Conservation (phyloP, 2,329 filamentous ascomycete species). For the Talaromyces sp. region DNA sequence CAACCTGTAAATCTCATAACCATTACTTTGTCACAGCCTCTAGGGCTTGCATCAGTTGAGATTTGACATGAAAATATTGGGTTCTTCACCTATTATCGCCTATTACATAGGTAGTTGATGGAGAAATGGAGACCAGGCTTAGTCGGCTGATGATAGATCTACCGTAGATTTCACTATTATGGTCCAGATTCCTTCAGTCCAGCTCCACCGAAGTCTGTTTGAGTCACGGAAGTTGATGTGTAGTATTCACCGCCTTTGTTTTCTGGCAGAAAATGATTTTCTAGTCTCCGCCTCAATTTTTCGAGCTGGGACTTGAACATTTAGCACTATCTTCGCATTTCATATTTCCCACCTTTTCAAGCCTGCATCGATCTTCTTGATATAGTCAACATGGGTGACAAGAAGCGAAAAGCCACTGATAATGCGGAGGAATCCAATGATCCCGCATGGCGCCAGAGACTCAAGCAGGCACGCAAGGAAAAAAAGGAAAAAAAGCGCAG, state of each 20-base stretch:
- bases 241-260: conserved; percentile 28
- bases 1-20: too few relatives aligned
- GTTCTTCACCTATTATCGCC: too few relatives aligned
- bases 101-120: too few relatives aligned
- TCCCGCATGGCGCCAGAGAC: conserved; percentile 35
- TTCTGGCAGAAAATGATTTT: conserved; percentile 36
- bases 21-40: too few relatives aligned
- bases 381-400: conserved; percentile 36
- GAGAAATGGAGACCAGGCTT: too few relatives aligned
- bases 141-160: too few relatives aligned
- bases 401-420: conserved; percentile 44
- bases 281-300: conserved; percentile 30
- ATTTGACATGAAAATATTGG: too few relatives aligned
- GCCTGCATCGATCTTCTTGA: background rate
- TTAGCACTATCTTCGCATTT: background rate
- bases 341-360: background rate
- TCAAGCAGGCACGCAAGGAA: conserved; percentile 34
- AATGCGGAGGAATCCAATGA: conserved; percentile 27
- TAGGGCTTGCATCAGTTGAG: too few relatives aligned
- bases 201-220: too few relatives aligned
- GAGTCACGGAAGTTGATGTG: too few relatives aligned
- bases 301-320: conserved; percentile 7
- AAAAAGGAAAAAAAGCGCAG: conserved; percentile 24
- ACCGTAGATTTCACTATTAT: too few relatives aligned
- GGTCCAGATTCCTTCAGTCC: too few relatives aligned